Percentiles rank a stretch among this genome's conserved stretches.
Evolutionary conservation across 345 rosid genomes (phyloP).

Genomic region (Clarkia xantiana): DNA sequence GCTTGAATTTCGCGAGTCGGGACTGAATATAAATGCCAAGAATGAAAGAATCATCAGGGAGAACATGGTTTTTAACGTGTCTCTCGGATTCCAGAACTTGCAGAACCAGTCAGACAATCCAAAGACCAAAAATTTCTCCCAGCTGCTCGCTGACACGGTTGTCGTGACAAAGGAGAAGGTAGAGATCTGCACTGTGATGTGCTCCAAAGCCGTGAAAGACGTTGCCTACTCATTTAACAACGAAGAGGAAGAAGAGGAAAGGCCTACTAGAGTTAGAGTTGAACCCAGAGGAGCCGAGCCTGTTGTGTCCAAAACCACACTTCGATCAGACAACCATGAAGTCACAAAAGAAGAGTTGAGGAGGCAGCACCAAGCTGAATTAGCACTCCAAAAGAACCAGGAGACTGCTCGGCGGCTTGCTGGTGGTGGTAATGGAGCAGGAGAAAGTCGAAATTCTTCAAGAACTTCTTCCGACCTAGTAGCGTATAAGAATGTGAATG

Average conservation of each 20-base stretch:
- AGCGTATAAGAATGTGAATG: slow-evolving; percentile 80
- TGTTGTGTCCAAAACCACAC: slow-evolving; percentile 51
- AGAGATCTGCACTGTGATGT: too few relatives aligned
- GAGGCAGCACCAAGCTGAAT: slow-evolving; percentile 97
- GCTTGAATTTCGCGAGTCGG: slow-evolving; percentile 84
- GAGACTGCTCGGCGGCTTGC: slow-evolving; percentile 94
- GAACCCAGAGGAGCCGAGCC: slow-evolving; percentile 28
- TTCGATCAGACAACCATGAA: slow-evolving; percentile 80
- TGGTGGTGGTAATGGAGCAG: slow-evolving; percentile 46
- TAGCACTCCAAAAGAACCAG: slow-evolving; percentile 95
- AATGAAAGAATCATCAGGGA: slow-evolving; percentile 48
- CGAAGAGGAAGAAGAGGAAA: slow-evolving; percentile 65
- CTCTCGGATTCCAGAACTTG: slow-evolving; percentile 80
- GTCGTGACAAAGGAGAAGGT: slow-evolving; percentile 38
- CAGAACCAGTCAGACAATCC: slow-evolving; percentile 36
- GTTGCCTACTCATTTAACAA: slow-evolving; percentile 85
- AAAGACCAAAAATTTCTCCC: slow-evolving; percentile 48
- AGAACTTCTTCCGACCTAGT: slow-evolving; percentile 55
- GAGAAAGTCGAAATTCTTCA: slow-evolving; percentile 41
- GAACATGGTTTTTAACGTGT: slow-evolving; percentile 69
- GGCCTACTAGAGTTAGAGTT: slow-evolving; percentile 22
- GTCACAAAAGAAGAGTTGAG: slow-evolving; percentile 86
- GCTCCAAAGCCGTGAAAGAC: slow-evolving; percentile 72
- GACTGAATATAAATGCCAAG: slow-evolving; percentile 59
- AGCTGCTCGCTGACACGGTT: slow-evolving; percentile 78